Evolutionary conservation across 164 flowering plant species (phyloP).

Genomic region (Berberis vulgaris): DNA sequence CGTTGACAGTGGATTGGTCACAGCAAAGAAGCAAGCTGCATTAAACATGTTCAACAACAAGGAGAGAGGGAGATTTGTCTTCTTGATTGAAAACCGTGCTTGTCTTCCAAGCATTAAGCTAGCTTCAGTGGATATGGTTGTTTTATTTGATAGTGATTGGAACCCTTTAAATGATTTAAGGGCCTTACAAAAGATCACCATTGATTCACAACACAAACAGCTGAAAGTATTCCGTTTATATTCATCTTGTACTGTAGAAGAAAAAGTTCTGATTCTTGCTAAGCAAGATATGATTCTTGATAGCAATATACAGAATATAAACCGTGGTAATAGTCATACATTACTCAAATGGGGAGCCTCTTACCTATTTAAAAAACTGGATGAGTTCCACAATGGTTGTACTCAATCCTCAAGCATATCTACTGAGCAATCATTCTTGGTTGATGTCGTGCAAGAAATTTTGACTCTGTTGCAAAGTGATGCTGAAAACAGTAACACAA

Average conservation of each 20-base stretch:
- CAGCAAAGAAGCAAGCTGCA: constrained; percentile 52
- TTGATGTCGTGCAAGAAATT: constrained; percentile 45
- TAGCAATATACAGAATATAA: constrained; percentile 30
- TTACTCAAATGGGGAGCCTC: constrained; percentile 82
- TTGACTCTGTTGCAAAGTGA: constrained; percentile 20
- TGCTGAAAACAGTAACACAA: constrained; percentile 10
- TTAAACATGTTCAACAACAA: constrained; percentile 58
- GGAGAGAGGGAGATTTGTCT: constrained; percentile 54
- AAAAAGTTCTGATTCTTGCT: constrained; percentile 47
- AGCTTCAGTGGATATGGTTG: constrained; percentile 52
- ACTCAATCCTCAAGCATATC: constrained; percentile 9
- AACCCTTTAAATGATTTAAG: constrained; percentile 68
- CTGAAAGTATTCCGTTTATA: constrained; percentile 70
- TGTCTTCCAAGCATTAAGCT: constrained; percentile 70
- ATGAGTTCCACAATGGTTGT: constrained; percentile 40
- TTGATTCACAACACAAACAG: constrained; percentile 47
- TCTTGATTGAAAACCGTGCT: constrained; percentile 73
- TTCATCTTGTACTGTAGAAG: constrained; percentile 76
- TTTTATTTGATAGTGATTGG: constrained; percentile 75
- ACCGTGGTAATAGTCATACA: constrained; percentile 27
- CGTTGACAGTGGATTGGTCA: constrained; percentile 37
- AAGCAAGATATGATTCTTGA: constrained; percentile 40
- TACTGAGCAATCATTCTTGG: constrained; percentile 23
- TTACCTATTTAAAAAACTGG: constrained; percentile 44
- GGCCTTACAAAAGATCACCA: constrained; percentile 50